Conservation (phyloP, 2,329 filamentous ascomycete species). For the Ciborinia camelliae region DNA sequence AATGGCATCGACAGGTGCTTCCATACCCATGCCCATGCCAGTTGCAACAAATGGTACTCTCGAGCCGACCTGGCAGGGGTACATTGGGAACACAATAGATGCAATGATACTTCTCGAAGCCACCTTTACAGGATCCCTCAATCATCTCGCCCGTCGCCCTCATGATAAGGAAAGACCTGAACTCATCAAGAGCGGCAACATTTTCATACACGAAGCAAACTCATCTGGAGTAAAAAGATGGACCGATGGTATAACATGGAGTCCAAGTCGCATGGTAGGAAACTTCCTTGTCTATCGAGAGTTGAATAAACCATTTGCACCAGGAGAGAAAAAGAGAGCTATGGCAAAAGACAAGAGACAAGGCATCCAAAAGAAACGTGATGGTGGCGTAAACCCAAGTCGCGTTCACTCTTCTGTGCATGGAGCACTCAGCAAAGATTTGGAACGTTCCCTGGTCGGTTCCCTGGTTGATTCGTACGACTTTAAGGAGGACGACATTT, state of each 20-base stretch:
- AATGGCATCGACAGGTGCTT: slow-evolving; percentile 6
- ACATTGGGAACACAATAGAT: slow-evolving; percentile 42
- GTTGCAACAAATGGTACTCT: slow-evolving; percentile 29
- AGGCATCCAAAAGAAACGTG: slow-evolving; percentile 33
- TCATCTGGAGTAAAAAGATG: slow-evolving; percentile 89
- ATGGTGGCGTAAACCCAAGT: slow-evolving; percentile 15
- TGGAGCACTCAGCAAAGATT: slow-evolving; percentile 32
- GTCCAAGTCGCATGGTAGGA: slow-evolving; percentile 88
- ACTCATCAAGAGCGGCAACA: slow-evolving; percentile 77
- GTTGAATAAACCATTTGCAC: slow-evolving; percentile 91
- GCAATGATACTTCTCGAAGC: slow-evolving; percentile 79
- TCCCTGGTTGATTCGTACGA: slow-evolving; percentile 86
- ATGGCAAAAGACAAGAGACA: slow-evolving; percentile 62
- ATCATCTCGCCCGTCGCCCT: slow-evolving; percentile 76
- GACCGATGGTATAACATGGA: slow-evolving; percentile 92
- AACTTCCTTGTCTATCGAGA: slow-evolving; percentile 97
- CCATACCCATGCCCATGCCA: slow-evolving; percentile 11
- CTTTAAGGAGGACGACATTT: slow-evolving; percentile 69
- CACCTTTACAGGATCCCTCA: slow-evolving; percentile 65
- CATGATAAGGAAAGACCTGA: slow-evolving; percentile 77
- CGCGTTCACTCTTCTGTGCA: slow-evolving; percentile 16
- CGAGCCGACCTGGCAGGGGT: slow-evolving; percentile 31
- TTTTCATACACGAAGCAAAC: slow-evolving; percentile 91
- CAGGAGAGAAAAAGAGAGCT: slow-evolving; percentile 81
- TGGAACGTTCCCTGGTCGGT: slow-evolving; percentile 56